Evolutionary conservation across 2,329 filamentous ascomycete species (phyloP), one percentile per base, ranked within the genome.

Genomic region (Hypoxylon sp.): DNA sequence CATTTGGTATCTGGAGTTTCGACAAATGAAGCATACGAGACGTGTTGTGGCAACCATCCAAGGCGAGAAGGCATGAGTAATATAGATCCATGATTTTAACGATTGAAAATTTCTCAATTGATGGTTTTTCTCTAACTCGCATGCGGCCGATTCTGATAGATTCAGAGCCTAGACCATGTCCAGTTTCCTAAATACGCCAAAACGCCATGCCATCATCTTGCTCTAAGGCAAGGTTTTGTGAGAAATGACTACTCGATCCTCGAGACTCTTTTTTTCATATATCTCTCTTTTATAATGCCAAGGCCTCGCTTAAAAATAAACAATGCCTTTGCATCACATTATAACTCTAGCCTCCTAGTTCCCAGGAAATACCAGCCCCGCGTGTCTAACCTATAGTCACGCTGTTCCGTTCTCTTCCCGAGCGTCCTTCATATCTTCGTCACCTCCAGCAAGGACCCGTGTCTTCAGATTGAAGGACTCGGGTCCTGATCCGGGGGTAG

Each of bases 1-100:
- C 0, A 95, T 98, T 66, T 98, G 93, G 92, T 97, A 97, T 80
- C 83, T 98, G 71, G 96, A 98, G 81, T 98, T 98, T 79, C 87
- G 95, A 63, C 87, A 85, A 9, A 84, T 84, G 73, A 93, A 89
- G 81, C 94, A 98, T 81, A 85, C 88, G 71, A 88, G 96, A 76
- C 92, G 90, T 78, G 88, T 98, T 11, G 91, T 99, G 69, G 95
- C 95, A 59, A 98, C 96, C 1, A 97, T 98, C 69, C 94, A 98
- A 80, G 96, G 95, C 47, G 92, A 98, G 83, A 90, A 90, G 79
- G 82, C 83, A 59, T 84, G 71, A 77, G 17, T 13, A 51, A 50
- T 37, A 47, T 57, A 59, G 39, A 57, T 37, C 1, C 22, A 46
- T 13, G 52, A 46, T 44, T 35, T 37, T 54, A 44, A 37, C 24